Evolutionary conservation across 768 basidiomycete species (phyloP).

Genomic region (Mycena galericulata): DNA sequence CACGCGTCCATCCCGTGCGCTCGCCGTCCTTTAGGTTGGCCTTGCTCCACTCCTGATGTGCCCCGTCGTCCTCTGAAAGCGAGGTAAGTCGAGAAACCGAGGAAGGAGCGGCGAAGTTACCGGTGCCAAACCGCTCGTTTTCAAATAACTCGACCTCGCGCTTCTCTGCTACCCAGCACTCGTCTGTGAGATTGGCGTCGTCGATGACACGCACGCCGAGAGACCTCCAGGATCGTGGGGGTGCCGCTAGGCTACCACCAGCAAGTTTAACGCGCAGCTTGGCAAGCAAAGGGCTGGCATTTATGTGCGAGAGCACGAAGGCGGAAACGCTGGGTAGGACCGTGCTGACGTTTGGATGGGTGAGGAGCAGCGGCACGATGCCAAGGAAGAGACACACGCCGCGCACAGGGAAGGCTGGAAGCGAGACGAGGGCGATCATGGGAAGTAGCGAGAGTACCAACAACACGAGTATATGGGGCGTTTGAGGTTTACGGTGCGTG

Average conservation of each 20-base stretch:
- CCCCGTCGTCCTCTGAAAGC: conserved; percentile 18
- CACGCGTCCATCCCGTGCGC: conserved; percentile 76
- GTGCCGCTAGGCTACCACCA: neutral
- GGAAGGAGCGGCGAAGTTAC: conserved; percentile 5
- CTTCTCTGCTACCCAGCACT: conserved; percentile 73
- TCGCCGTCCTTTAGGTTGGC: conserved; percentile 57
- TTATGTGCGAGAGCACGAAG: neutral
- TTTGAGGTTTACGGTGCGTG: conserved; percentile 62
- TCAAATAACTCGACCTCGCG: conserved; percentile 82
- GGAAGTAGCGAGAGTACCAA: conserved; percentile 63
- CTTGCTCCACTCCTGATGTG: conserved; percentile 57
- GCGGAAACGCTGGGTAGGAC: conserved; percentile 44
- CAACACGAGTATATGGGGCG: conserved; percentile 63
- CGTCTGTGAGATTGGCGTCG: conserved; percentile 73
- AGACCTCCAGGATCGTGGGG: conserved; percentile 27
- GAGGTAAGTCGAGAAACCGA: neutral
- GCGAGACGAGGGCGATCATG: conserved; percentile 58
- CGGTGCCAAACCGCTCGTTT: conserved; percentile 73
- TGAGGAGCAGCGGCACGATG: conserved; percentile 61
- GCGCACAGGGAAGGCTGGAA: conserved; percentile 62
- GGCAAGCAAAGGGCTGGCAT: conserved; percentile 3
- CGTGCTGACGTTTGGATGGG: conserved; percentile 59
- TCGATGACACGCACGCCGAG: conserved; percentile 61
- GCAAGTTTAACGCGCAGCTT: conserved; percentile 13
- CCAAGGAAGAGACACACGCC: conserved; percentile 60